Evolutionary conservation across 768 basidiomycete genomes (phyloP), one percentile per base, ranked within the genome.

Genomic region (Trametes punicea): DNA sequence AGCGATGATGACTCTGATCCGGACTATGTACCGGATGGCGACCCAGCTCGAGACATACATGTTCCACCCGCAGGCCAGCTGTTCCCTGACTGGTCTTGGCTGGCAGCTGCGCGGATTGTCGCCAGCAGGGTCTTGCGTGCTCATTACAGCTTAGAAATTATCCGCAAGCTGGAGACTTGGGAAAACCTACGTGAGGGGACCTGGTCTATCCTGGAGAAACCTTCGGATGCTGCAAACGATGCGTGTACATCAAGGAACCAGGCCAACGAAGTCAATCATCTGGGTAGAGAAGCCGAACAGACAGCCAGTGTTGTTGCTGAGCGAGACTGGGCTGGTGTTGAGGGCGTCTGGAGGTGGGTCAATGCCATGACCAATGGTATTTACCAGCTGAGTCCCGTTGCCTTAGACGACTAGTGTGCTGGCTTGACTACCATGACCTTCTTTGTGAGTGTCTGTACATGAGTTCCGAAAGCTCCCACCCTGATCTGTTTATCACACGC

Each of bases 281-380:
- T 15, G 13, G 34, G 5, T 36, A 42, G 6, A 10, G 21, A 25
- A 10, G 23, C 20, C 2, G 10, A 21, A 42, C 21, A 25, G 18
- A 18, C 18, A 5, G 4, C 8, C 9, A 11, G 9, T 11, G 18
- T 4, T 7, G 21, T 10, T 21, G 51, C 23, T 54, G 63, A 33
- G 34, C 59, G 65, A 39, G 67, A 68, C 31, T 68, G 67, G 67
- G 67, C 67, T 1, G 67, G 67, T 5, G 65, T 56, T 1, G 62
- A 65, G 36, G 67, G 67, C 15, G 41, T 64, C 2, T 66, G 65
- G 64, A 54, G 65, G 65, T 68, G 29, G 5, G 61, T 26, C 10
- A 5, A 1, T 20, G 4, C 20, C 6, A 33, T 8, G 3, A 7
- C 11, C 2, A 9, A 16, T 18, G 20, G 21, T 23, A 44, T 39